Percentiles rank a stretch among this genome's conserved stretches.
Conservation (phyloP, 2,329 filamentous ascomycete genomes). For the Aspergillus latus region DNA sequence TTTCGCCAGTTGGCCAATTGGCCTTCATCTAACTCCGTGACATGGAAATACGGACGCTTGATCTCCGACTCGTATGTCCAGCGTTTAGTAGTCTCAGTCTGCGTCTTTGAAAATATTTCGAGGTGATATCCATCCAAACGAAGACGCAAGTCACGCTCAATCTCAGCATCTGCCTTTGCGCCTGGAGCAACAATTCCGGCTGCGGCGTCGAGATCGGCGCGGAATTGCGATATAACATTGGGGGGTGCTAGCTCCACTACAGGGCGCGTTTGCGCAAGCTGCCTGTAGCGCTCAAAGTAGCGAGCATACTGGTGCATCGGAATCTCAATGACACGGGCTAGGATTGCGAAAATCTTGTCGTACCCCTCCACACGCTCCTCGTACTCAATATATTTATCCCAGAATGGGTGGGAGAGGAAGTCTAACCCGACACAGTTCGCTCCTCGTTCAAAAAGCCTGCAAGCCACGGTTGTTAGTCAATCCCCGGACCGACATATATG, state of each 20-base stretch:
- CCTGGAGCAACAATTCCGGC: conserved; percentile 44
- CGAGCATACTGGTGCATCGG: conserved; percentile 94
- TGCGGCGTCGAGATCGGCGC: conserved; percentile 65
- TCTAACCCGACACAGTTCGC: conserved; percentile 83
- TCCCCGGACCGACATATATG: conserved; percentile 9
- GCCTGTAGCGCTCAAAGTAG: conserved; percentile 89
- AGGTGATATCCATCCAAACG: conserved; percentile 80
- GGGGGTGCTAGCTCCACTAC: conserved; percentile 69
- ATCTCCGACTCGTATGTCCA: conserved; percentile 95
- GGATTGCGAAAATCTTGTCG: conserved; percentile 80
- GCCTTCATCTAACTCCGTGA: conserved; percentile 82
- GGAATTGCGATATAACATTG: conserved; percentile 67
- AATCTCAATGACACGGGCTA: conserved; percentile 79
- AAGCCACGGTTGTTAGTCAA: conserved; percentile 40
- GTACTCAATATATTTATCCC: conserved; percentile 98
- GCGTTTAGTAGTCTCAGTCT: conserved; percentile 83
- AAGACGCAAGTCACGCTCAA: conserved; percentile 77
- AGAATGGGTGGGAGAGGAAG: conserved; percentile 92
- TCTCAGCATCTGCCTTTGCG: conserved; percentile 68
- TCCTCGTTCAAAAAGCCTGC: conserved; percentile 88
- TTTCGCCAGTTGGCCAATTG: conserved; percentile 91
- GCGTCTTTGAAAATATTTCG: conserved; percentile 75
- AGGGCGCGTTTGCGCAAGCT: conserved; percentile 70
- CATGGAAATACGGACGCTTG: conserved; percentile 95
- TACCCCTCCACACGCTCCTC: conserved; percentile 85